Evolutionary conservation across 352 stramenopile species (phyloP), one percentile per base, ranked within the genome.

Genomic region (Phytophthora hibernalis): DNA sequence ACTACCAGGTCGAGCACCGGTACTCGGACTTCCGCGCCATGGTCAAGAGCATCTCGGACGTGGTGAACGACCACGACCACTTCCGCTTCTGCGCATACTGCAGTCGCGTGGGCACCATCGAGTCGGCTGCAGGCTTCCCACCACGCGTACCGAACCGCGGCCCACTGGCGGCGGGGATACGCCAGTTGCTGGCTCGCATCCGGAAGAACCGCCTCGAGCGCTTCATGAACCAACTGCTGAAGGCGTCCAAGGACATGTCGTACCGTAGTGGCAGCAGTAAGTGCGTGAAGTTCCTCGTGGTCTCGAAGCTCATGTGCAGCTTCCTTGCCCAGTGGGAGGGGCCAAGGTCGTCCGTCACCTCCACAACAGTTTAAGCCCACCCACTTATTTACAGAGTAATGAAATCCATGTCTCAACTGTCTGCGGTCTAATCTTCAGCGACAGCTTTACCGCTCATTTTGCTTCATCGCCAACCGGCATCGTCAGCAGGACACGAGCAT

Each of bases 61-160:
- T 75, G 3, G 61, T 82, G 12, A 63, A 70, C 15, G 61, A 85
- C 42, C 57, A 63, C 49, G 52, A 79, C 48, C 80, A 91, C 57
- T 44, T 65, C 30, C 81, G 82, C 43, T 89, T 78, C 58, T 91
- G 82, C 61, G 60, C 53, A 4, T 89, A 85, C 57, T 91, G 82
- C 63, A 72, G 56, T 26, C 68, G 60, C 10, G 65, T 91, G n/a
- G 42, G 77, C 45, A 86, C 71, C 64, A 45, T 76, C 5, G 57
- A 74, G 5, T 67, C 66, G n/a, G 71, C 68, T 1, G 74, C 58
- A 0, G 26, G 77, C n/a, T 91, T 91, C 35, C 78, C 82, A 26
- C 75, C 79, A 30, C 82, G 82, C 1, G 67, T 62, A 5, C 68
- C 72, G 15, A 40, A 78, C 15, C 38, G 62, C 21, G 57, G 62